Evolutionary conservation across 176 grass and related monocot genomes (phyloP).

Genomic region (Elaeis guineensis): DNA sequence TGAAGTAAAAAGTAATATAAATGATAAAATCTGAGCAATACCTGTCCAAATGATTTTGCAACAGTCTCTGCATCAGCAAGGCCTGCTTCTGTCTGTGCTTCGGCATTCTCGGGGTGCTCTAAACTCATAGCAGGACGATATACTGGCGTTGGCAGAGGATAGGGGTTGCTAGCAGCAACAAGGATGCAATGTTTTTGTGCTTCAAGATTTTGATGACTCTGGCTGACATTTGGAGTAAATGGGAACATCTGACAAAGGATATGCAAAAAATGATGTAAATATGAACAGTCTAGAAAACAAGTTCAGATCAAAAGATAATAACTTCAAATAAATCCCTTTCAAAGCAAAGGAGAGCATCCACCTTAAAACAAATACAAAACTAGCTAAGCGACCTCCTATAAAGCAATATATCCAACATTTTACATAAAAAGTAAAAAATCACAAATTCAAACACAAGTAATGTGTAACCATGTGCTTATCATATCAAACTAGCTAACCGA

Average conservation of each 20-base stretch:
- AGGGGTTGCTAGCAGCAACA: constrained; percentile 86
- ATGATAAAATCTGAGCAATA: constrained; percentile 16
- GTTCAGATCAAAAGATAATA: no score
- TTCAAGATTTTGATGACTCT: constrained; percentile 63
- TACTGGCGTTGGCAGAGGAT: constrained; percentile 71
- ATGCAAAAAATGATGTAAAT: no score
- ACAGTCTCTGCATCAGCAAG: constrained; percentile 79
- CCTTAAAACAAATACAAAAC: no score
- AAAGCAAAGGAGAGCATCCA: no score
- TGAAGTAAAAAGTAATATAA: constrained; percentile 1
- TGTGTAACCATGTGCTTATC: no score
- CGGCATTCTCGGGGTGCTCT: constrained; percentile 54
- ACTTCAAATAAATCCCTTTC: no score
- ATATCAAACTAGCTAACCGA: no score
- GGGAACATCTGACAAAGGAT: constrained; percentile 41
- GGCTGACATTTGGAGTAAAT: constrained; percentile 18
- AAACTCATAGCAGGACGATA: constrained; percentile 39
- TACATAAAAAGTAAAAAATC: no score
- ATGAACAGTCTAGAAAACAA: no score
- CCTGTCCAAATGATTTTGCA: constrained; percentile 80
- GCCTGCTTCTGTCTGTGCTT: constrained; percentile 37
- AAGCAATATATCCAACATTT: no score
- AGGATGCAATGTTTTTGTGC: constrained; percentile 88
- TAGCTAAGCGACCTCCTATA: no score
- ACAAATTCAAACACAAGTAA: no score